Base-by-base conservation (phyloP, 257 asterid species). In the Solanum commersonii region DNA sequence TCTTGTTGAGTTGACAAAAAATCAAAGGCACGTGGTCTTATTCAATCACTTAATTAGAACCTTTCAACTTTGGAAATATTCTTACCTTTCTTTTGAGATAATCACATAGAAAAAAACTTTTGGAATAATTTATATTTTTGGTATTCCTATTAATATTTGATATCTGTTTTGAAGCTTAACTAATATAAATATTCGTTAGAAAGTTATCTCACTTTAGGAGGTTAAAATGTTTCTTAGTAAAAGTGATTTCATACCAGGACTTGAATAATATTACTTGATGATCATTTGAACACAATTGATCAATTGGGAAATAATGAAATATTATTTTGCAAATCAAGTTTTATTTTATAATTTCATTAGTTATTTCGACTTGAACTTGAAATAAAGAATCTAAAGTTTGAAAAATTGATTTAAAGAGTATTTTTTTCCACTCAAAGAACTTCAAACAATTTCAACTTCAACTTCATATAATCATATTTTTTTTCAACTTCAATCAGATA, bases 1-100 rank as follows among this genome's bases (percentile, higher is more conserved):
- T 82, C 22, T 49, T 18, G 42, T 82, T 82, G 68, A 49, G 31
- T 82, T 29, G 22, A 82, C 42, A 74, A 82, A 82, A 82, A 49
- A 49, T 31, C 31, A 29, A 82, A 29, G 31, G 25, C 86, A 82
- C 70, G 70, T 49, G 85, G n/a, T 29, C 85, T 82, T 46, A 49
- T 82, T 81, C 44, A 49, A 74, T 49, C 35, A 46, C 16, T 81
- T 10, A 42, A 20, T 79, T 79, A 29, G 22, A 82, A 49, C 31
- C 85, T 82, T 82, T 82, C 29, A 46, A 82, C 4, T 20, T 29
- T 9, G 18, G 42, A 82, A 82, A 29, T 46, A 82, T 82, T 82
- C 70, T 82, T 49, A 82, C 70, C 40, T 82, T 82, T 38, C 12
- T 29, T 74, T 81, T 81, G 42, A 46, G 29, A 81, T 44, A 44